Conservation (phyloP, 768 basidiomycete species). For the Psilocybe azurescens region DNA sequence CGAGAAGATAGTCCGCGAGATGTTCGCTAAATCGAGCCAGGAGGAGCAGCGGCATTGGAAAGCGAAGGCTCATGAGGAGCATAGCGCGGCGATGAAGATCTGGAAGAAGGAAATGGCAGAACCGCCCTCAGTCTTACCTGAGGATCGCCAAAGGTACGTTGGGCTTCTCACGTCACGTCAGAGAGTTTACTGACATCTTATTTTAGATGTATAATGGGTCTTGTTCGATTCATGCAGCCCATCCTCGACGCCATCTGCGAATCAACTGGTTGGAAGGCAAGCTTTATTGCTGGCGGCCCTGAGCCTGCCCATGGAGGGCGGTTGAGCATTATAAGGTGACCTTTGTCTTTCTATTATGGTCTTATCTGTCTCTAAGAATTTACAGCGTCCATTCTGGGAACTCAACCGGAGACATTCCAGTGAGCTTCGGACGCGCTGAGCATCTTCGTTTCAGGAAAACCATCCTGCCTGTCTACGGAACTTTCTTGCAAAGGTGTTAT, state of each 20-base stretch:
- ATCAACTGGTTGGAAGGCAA: conserved; percentile 20
- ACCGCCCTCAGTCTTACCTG: conserved; percentile 3
- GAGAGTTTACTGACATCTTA: no score
- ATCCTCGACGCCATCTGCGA: conserved; percentile 15
- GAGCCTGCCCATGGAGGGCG: conserved; percentile 20
- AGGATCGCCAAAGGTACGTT: conserved; percentile 20
- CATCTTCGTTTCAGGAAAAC: conserved; percentile 9
- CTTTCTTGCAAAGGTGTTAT: conserved; percentile 23
- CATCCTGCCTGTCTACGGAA: conserved; percentile 21
- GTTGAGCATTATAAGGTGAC: conserved; percentile 19
- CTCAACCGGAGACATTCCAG: conserved; percentile 18
- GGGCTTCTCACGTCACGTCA: not conserved
- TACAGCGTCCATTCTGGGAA: conserved; percentile 26
- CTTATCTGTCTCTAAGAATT: not conserved
- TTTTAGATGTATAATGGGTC: conserved; percentile 15
- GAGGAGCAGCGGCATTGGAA: conserved; percentile 7
- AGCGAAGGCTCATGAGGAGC: not conserved
- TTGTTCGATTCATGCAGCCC: conserved; percentile 13
- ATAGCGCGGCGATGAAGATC: conserved; percentile 3
- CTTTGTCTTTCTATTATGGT: not conserved
- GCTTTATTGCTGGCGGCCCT: conserved; percentile 21
- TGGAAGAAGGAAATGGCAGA: not conserved
- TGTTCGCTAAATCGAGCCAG: conserved; percentile 1
- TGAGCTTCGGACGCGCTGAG: conserved; percentile 25
- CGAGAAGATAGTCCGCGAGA: conserved; percentile 8